Evolutionary conservation across 2,329 filamentous ascomycete species (phyloP).

Genomic region (Raffaelea albimanens): DNA sequence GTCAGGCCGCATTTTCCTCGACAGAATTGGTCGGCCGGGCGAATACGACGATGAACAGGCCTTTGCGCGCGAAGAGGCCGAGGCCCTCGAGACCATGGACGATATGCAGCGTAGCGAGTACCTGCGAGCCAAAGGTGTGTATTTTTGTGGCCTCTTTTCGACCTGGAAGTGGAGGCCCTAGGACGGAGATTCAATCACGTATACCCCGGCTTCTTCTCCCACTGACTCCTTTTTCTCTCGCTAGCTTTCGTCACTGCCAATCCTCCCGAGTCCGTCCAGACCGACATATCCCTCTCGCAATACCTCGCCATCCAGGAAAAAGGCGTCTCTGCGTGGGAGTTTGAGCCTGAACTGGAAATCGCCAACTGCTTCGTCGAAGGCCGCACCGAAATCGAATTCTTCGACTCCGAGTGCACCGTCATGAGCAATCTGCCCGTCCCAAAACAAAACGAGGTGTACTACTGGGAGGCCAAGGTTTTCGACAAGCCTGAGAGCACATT

Average conservation of each 20-base stretch:
- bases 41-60: conserved; percentile 98
- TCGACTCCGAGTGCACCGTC: conserved; percentile 94
- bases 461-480: conserved; percentile 98
- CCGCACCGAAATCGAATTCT: conserved; percentile 96
- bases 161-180: too few relatives aligned
- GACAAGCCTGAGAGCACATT: conserved; percentile 87
- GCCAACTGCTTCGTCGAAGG: conserved; percentile 98
- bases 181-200: too few relatives aligned
- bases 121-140: conserved; percentile 81
- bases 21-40: conserved; percentile 84
- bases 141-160: too few relatives aligned
- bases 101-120: conserved; percentile 87
- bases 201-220: too few relatives aligned
- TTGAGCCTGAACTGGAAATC: conserved; percentile 97
- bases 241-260: conserved; percentile 89
- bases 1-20: conserved; percentile 81
- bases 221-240: not conserved
- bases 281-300: conserved; percentile 94
- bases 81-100: conserved; percentile 92
- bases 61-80: conserved; percentile 85
- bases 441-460: conserved; percentile 98
- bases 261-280: conserved; percentile 88
- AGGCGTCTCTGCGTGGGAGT: conserved; percentile 98
- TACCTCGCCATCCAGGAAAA: conserved; percentile 99
- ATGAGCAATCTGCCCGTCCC: conserved; percentile 94